Base-by-base conservation (phyloP, 2,329 filamentous ascomycete genomes). In the Thelonectria discophora region DNA sequence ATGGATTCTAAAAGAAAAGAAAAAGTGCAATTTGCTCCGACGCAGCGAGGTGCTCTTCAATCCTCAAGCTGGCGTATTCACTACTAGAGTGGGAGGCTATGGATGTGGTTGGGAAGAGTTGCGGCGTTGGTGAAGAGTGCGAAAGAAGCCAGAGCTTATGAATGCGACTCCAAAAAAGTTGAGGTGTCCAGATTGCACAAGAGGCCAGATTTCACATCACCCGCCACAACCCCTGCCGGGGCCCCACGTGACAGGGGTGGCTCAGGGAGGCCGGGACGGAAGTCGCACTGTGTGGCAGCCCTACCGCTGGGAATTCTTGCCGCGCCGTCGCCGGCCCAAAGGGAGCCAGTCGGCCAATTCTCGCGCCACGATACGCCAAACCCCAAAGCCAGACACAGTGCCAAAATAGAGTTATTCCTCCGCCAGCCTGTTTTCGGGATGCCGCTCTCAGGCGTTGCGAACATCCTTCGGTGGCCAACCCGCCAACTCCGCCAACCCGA, bases 201-300 rank as follows among this genome's bases (percentile, higher is more conserved):
- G 79, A 82, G 80, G 80, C 80, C 80, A 82, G 78, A 81, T 82
- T 81, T 79, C 79, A 80, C 73, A 68, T 73, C 65, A 67, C 59
- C 65, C 66, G 58, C 50, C 54, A 66, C 63, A 65, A 54, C 64
- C 60, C 60, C 58, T 53, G 48, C 50, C 45, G 40, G 48, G 45
- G 66, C 73, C 69, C 68, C 74, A 75, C 72, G 69, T 74, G 72
- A 76, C 74, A 74, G 74, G 74, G 74, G 69, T 71, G 21, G 51
- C 8, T 24, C 17, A 50, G 24, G 48, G 39, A 42, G 24, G 42
- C 3, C 12, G 13, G n/a, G 15, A n/a, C 46, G 34, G 47, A 37
- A 34, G 30, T 46, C 13, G 53, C 64, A 72, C 69, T 70, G 69
- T 71, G 55, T 20, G 52, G 43, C 63, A 65, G 68, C 66, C 65